A percentile compares a stretch with the other conserved stretches of the same genome.
These are phyloP conservation scores for Emericellopsis terricola DNA, from an alignment of 495 filamentous ascomycete genomes.

Conservation along the genomic window DNA sequence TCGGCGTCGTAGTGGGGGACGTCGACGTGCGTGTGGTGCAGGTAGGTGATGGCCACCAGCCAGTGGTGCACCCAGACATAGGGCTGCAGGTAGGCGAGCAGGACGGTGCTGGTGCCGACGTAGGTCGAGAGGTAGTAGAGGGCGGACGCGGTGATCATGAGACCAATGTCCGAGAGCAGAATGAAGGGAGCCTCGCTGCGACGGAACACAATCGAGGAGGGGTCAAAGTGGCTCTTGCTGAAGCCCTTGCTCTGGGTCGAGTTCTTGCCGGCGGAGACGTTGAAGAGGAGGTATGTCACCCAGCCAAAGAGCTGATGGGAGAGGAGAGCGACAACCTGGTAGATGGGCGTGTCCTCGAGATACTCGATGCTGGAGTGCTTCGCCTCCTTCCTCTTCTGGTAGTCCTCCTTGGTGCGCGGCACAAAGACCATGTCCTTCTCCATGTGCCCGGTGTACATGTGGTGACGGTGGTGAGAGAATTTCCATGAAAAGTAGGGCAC, in stretches of 20 bases:
- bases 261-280: slow-evolving; percentile 32
- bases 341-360: slow-evolving; percentile 38
- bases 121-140: slow-evolving; percentile 25
- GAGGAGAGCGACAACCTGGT: slow-evolving; percentile 26
- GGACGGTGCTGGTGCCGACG: slow-evolving; percentile 31
- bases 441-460: slow-evolving; percentile 43
- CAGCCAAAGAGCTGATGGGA: slow-evolving; percentile 37
- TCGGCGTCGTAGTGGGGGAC: slow-evolving; percentile 39
- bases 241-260: slow-evolving; percentile 30
- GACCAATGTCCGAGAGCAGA: slow-evolving; percentile 39
- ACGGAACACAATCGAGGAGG: slow-evolving; percentile 35
- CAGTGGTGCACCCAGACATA: slow-evolving; percentile 47
- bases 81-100: slow-evolving; percentile 32
- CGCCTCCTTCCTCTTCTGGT: slow-evolving; percentile 18
- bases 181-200: slow-evolving; percentile 35
- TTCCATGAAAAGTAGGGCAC: slow-evolving; percentile 67
- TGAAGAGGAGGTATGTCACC: slow-evolving; percentile 35
- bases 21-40: slow-evolving; percentile 44
- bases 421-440: slow-evolving; percentile 43
- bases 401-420: slow-evolving; percentile 22
- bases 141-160: slow-evolving; percentile 24
- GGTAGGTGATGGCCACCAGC: slow-evolving; percentile 43
- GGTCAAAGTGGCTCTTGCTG: slow-evolving; percentile 28
- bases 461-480: slow-evolving; percentile 55
- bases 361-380: slow-evolving; percentile 21